phyloP scores from a whole-genome alignment of 176 grass and related monocot genomes.

The Zoysia pacifica region DNA sequence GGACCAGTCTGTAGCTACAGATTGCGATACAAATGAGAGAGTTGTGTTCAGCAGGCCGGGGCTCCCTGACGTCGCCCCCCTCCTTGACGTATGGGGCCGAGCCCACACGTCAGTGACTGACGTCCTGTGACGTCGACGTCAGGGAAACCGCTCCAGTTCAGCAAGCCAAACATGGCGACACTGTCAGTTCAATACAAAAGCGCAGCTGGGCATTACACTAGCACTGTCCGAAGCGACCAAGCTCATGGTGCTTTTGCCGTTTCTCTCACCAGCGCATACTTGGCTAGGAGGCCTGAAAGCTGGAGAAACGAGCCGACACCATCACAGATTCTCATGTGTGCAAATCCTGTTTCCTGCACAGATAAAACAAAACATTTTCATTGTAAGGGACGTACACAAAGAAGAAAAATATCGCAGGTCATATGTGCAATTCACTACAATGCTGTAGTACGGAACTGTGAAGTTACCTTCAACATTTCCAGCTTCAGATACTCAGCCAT shows the following conservation, averaged over 20 bases:
- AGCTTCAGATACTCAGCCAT: constrained; percentile 95
- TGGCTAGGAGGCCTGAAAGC: constrained; percentile 88
- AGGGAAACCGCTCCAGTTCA: no score
- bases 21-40: no score
- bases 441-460: neutral
- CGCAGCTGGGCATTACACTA: no score
- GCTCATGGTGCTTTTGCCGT: constrained; percentile 50
- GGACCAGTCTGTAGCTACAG: no score
- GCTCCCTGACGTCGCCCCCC: no score
- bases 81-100: no score
- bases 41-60: no score
- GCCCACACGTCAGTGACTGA: no score
- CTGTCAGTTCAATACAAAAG: no score
- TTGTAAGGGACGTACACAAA: neutral
- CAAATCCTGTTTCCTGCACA: constrained; percentile 86
- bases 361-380: constrained; percentile 23
- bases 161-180: no score
- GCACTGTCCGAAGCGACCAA: no score
- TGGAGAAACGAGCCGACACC: constrained; percentile 92
- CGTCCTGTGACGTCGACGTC: no score
- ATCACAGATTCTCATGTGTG: constrained; percentile 97
- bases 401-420: neutral
- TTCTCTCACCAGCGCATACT: constrained; percentile 74
- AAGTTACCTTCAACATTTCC: constrained; percentile 84
- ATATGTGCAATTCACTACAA: neutral